Evolutionary conservation across 306 rosid species (phyloP), one percentile per base, ranked within the genome.

Genomic region (Vicia villosa): DNA sequence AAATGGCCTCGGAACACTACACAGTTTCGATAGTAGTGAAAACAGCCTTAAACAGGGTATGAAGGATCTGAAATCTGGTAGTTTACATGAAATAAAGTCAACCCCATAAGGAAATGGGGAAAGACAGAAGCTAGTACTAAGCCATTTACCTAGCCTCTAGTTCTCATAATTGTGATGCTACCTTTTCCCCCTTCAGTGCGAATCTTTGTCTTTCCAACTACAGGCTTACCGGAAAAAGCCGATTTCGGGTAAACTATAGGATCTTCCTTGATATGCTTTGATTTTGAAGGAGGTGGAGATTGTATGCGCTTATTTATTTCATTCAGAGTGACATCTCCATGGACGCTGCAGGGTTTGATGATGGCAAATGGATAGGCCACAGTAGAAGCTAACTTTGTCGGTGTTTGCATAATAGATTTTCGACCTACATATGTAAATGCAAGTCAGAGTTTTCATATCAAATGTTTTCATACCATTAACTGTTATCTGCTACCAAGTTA

Each of bases 91-190:
- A 62, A 20, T 37, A 38, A 38, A 19, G 12, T 20, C 21, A 41
- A 21, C 38, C 51, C 54, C 52, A 41, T 63, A 63, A 63, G 37
- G 22, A 40, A 63, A 63, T 61, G 68, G 52, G 50, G 68, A 41
- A 22, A 40, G 11, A 21, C 68, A 41, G 14, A 41, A 14, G 37
- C 32, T 50, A 77, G 79, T 63, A 64, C 37, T 30, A 22, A 63
- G 57, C 65, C 13, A 82, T 71, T 54, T 71, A 61, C 63, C 79
- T 84, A 93, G 60, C 98, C 98, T 90, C 81, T 85, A 69, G 98
- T 90, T 79, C 98, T 86, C 97, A 90, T 86, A 71, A 93, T 93
- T 61, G 98, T 93, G 79, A 93, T 93, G 97, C 98, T 93, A 43
- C 98, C 98, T 79, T 86, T 93, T 66, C 98, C 96, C 11, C 98